Evolutionary conservation across 768 basidiomycete species (phyloP), one percentile per base, ranked within the genome.

Genomic region (Termitomyces sp.): DNA sequence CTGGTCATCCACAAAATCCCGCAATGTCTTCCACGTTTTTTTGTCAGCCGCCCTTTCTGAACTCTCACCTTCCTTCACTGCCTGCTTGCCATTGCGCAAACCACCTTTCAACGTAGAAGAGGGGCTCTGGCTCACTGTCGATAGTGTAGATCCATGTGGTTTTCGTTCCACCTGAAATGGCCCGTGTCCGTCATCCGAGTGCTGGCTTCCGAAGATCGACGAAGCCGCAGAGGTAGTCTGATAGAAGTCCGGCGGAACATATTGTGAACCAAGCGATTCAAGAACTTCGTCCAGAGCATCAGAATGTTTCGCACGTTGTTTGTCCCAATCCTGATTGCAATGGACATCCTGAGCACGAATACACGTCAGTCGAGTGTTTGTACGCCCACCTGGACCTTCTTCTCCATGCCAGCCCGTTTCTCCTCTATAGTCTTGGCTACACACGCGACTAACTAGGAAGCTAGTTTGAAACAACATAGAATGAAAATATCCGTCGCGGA

Each of bases 1-100:
- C 31, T 84, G 79, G 63, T 94, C 92, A 63, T 92, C 89, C 36
- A 92, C 88, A 69, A 94, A 93, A 67, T 93, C 90, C 34, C 92
- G 81, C 34, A 93, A 66, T 0, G 87, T 89, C 76, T 91, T 93
- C 91, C 91, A 92, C 33, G 74, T 77, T 41, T 74, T 77, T 57
- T 84, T 75, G 62, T 87, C 85, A 26, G 64, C 66, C 56, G 65
- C 54, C 61, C 72, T 56, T 64, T 72, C 71, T 36, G 54, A 60
- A 64, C 54, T 54, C 45, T 41, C 57, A 36, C 58, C 61, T n/a
- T 64, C 55, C 41, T 62, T 70, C 22, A 47, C 56, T 6, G 44
- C 42, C 34, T 50, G 59, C 29, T 49, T 61, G 29, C 61, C 63
- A 28, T 60, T 62, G n/a, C 55, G 59, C 51, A 63, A 41, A 3